Conservation (phyloP, 106 monocot species). For the Narthecium ossifragum region DNA sequence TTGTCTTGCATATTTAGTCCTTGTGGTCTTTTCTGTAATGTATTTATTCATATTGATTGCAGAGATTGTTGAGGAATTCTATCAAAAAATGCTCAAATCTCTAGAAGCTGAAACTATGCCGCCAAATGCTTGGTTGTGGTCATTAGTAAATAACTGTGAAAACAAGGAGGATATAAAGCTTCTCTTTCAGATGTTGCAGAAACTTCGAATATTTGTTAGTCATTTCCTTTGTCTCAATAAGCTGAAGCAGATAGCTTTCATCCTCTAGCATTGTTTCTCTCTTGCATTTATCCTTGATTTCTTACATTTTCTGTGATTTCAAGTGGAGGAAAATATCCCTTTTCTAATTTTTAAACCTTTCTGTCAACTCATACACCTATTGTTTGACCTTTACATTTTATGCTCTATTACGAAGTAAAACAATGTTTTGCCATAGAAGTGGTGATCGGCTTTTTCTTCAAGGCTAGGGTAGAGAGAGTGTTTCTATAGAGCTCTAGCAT, state of each 20-base stretch:
- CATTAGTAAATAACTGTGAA: conserved; percentile 51
- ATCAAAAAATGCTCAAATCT: conserved; percentile 64
- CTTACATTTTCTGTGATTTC: neutral
- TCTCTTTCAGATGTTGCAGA: conserved; percentile 73
- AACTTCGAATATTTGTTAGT: conserved; percentile 88
- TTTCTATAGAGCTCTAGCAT: no score
- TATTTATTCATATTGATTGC: conserved; percentile 18
- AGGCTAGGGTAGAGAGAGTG: no score
- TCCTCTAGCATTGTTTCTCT: neutral
- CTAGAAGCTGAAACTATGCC: conserved; percentile 80
- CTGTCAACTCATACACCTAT: no score
- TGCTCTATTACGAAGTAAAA: no score
- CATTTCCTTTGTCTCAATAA: neutral
- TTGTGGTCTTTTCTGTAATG: neutral
- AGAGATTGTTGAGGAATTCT: conserved; percentile 58
- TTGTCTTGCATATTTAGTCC: neutral
- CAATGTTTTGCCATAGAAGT: no score
- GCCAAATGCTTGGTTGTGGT: conserved; percentile 94
- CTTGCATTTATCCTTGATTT: neutral
- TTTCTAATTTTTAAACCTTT: no score
- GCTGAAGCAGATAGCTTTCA: neutral
- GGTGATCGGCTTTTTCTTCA: no score
- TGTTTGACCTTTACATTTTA: no score
- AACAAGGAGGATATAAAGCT: conserved; percentile 73
- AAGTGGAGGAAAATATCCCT: no score